These are phyloP conservation scores for Coelastrella sp. DNA, from an alignment of 139 green algal species.

Conservation along the genomic window DNA sequence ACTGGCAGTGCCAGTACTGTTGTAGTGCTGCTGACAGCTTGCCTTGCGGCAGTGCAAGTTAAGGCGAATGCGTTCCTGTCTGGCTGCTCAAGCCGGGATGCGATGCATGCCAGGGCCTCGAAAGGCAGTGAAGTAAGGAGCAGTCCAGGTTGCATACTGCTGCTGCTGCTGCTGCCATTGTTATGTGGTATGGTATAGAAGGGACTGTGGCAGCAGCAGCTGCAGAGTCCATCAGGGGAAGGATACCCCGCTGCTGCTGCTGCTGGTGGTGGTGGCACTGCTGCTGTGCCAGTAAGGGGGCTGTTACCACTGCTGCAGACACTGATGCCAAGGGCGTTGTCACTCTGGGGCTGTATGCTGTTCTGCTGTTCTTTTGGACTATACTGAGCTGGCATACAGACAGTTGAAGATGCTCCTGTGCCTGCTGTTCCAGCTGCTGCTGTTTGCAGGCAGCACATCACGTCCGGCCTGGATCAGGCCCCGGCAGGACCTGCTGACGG, in stretches of 20 bases:
- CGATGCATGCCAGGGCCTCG: slow-evolving; percentile 2
- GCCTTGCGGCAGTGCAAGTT: neutral
- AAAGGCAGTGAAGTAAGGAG: slow-evolving; percentile 2
- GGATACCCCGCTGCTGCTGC: too few relatives aligned
- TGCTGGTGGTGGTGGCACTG: too few relatives aligned
- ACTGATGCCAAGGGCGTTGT: neutral
- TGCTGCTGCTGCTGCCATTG: slow-evolving; percentile 24
- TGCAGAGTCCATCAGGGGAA: neutral
- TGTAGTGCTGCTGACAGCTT: slow-evolving; percentile 6
- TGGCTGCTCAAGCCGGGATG: neutral
- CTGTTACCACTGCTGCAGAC: neutral
- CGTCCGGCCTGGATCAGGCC: too few relatives aligned
- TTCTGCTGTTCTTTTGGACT: neutral
- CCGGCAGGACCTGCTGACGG: neutral
- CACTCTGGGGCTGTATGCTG: neutral
- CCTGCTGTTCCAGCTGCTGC: neutral
- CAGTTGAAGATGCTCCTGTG: neutral
- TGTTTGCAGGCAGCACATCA: neutral
- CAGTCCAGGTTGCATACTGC: neutral
- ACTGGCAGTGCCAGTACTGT: neutral
- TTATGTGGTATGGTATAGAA: neutral
- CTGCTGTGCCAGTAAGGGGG: neutral
- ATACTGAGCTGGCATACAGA: neutral
- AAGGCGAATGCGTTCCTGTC: neutral
- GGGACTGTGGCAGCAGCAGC: slow-evolving; percentile 1